These are phyloP conservation scores for Calonectria henricotiae DNA, from an alignment of 2,329 filamentous ascomycete species.

Conservation along the genomic window DNA sequence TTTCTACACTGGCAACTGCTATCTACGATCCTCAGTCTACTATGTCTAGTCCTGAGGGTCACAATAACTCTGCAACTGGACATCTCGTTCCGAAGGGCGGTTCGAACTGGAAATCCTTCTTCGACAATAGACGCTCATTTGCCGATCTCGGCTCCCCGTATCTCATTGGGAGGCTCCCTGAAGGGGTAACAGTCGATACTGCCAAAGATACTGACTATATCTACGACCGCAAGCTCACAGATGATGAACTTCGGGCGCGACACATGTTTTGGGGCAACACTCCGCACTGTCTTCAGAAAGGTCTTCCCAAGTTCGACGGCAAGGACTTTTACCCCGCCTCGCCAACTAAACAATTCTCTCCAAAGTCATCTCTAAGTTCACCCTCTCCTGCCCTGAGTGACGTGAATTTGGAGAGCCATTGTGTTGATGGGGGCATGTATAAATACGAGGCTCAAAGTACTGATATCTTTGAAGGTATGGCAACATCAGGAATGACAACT, in stretches of 20 bases:
- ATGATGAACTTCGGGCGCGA: constrained; percentile 73
- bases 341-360: constrained; percentile 61
- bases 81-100: constrained; percentile 37
- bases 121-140: constrained; percentile 42
- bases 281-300: constrained; percentile 66
- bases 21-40: constrained; percentile 35
- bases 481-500: constrained; percentile 32
- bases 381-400: neutral
- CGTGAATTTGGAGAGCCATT: neutral
- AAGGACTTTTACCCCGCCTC: constrained; percentile 77
- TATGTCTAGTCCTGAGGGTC: constrained; percentile 12
- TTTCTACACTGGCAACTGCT: constrained; percentile 39
- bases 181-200: constrained; percentile 61
- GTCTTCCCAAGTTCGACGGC: constrained; percentile 76
- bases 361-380: constrained; percentile 30
- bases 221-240: constrained; percentile 72
- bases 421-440: neutral
- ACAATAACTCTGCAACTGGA: constrained; percentile 24
- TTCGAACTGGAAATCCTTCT: constrained; percentile 47
- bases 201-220: constrained; percentile 67
- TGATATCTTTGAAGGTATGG: constrained; percentile 45
- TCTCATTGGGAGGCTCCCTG: constrained; percentile 69
- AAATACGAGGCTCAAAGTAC: constrained; percentile 24
- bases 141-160: constrained; percentile 62
- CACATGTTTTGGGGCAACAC: constrained; percentile 75